Percentiles rank a stretch among this genome's conserved stretches.
Evolutionary conservation across 2,329 filamentous ascomycete genomes (phyloP).

Genomic region (Hymenoscyphus repandus): DNA sequence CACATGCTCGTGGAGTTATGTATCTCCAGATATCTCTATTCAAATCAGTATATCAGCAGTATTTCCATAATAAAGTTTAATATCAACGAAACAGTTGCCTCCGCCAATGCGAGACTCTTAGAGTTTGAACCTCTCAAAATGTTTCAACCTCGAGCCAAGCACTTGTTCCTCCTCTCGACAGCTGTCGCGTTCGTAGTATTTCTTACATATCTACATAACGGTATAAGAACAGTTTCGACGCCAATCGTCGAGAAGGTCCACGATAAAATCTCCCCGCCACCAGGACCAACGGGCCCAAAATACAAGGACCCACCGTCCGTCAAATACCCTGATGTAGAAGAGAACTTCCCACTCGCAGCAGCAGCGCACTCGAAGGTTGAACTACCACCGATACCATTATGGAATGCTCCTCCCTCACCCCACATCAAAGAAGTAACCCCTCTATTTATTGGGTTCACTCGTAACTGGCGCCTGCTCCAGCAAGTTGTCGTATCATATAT

Average conservation of each 20-base stretch:
- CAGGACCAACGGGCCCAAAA: background rate
- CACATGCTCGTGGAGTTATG: too few relatives aligned
- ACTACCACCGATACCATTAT: conserved; percentile 39
- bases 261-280: background rate
- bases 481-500: conserved; percentile 53
- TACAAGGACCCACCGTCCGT: conserved; percentile 4
- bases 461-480: conserved; percentile 49
- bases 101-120: too few relatives aligned
- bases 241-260: conserved; percentile 10
- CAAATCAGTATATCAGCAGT: too few relatives aligned
- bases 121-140: too few relatives aligned
- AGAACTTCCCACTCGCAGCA: conserved; percentile 24
- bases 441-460: conserved; percentile 55
- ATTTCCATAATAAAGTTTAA: too few relatives aligned
- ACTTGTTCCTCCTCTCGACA: background rate
- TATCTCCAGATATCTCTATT: too few relatives aligned
- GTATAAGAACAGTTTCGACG: background rate
- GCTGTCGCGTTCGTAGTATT: background rate
- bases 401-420: conserved; percentile 39
- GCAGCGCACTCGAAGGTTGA: conserved; percentile 18
- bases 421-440: conserved; percentile 41
- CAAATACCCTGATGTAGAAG: conserved; percentile 13
- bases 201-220: background rate
- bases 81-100: too few relatives aligned
- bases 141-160: background rate